These are phyloP conservation scores for Coleophoma eucalyptorum DNA, from an alignment of 2,329 filamentous ascomycete species.

Conservation along the genomic window DNA sequence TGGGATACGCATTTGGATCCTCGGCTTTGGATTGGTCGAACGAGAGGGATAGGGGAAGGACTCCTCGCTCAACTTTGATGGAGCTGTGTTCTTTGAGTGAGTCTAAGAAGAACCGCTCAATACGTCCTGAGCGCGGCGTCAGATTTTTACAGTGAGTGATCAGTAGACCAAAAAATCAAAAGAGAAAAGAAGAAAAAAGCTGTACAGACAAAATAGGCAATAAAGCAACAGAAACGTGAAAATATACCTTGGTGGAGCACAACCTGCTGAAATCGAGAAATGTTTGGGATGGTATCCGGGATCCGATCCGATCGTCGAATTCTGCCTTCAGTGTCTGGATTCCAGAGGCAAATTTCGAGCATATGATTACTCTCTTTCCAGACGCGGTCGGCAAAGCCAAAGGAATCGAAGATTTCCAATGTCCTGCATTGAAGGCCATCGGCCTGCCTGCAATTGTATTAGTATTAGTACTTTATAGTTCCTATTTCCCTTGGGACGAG, in stretches of 20 bases:
- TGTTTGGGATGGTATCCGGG: slow-evolving; percentile 56
- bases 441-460: slow-evolving; percentile 28
- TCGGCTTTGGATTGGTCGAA: slow-evolving; percentile 49
- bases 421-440: slow-evolving; percentile 62
- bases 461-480: background rate
- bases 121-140: slow-evolving; percentile 32
- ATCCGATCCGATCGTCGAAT: slow-evolving; percentile 57
- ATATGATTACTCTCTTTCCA: slow-evolving; percentile 67
- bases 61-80: slow-evolving; percentile 54
- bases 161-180: too few species aligned
- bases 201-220: background rate
- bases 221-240: background rate
- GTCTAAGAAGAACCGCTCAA: slow-evolving; percentile 65
- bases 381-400: slow-evolving; percentile 60
- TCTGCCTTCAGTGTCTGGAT: slow-evolving; percentile 54
- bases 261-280: slow-evolving; percentile 61
- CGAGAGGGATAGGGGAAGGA: slow-evolving; percentile 51
- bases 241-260: slow-evolving; percentile 61
- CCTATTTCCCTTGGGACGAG: too few species aligned
- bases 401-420: slow-evolving; percentile 70
- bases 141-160: too few species aligned
- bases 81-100: slow-evolving; percentile 51
- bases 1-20: slow-evolving; percentile 51
- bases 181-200: too few species aligned
- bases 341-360: slow-evolving; percentile 61